Evolutionary conservation across 257 asterid species (phyloP).

Genomic region (Plantago elongata): DNA sequence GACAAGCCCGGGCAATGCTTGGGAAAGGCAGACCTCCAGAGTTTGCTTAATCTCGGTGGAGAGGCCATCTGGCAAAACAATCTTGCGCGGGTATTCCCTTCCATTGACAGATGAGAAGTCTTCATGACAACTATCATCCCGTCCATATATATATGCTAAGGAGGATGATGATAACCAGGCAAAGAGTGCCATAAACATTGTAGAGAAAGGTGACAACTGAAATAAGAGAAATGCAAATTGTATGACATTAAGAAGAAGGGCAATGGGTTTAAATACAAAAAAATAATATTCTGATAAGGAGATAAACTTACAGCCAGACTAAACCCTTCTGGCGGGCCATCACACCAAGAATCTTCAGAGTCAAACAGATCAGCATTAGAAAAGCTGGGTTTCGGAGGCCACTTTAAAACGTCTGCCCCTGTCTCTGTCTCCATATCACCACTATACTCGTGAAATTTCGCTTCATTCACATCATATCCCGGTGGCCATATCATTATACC

Average conservation of each 20-base stretch:
- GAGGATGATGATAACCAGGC: conserved; percentile 86
- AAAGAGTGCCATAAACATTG: conserved; percentile 77
- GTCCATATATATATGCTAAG: conserved; percentile 84
- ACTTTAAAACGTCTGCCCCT: conserved; percentile 44
- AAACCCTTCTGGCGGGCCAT: conserved; percentile 73
- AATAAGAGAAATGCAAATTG: conserved; percentile 20
- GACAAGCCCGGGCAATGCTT: conserved; percentile 80
- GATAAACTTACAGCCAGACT: conserved; percentile 49
- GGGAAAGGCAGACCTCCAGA: conserved; percentile 75
- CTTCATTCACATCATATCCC: conserved; percentile 32
- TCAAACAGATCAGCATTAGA: conserved; percentile 54
- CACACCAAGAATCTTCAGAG: conserved; percentile 76
- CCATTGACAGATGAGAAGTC: conserved; percentile 69
- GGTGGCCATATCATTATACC: conserved; percentile 65
- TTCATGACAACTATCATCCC: conserved; percentile 59
- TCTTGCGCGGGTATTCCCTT: conserved; percentile 70
- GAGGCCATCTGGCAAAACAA: conserved; percentile 57
- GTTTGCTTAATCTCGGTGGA: conserved; percentile 80
- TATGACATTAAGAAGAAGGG: conserved; percentile 9
- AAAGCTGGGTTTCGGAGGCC: conserved; percentile 73
- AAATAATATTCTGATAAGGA: conserved; percentile 3
- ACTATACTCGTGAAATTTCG: conserved; percentile 30
- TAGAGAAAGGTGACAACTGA: conserved; percentile 87
- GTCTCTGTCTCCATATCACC: conserved; percentile 42
- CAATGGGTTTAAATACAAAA: conserved; percentile 1